A percentile compares a stretch with the other conserved stretches of the same genome.
These are phyloP conservation scores for Alloteropsis angusta DNA, from an alignment of 202 grass and related monocot species.

Conservation along the genomic window DNA sequence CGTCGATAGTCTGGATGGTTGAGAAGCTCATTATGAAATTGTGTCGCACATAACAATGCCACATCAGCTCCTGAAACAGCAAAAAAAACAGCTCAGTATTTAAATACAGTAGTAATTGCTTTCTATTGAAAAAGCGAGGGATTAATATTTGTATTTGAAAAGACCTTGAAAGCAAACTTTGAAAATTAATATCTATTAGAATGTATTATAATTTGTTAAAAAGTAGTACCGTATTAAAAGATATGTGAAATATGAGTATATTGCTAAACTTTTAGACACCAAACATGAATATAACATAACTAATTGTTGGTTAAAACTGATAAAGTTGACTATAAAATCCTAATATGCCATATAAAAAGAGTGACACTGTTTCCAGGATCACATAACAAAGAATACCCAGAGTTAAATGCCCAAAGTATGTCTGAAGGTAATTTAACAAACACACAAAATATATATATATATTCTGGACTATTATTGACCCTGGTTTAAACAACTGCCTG, in stretches of 20 bases:
- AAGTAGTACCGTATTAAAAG: neutral
- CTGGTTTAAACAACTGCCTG: neutral
- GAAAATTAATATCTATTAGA: neutral
- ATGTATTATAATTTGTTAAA: neutral
- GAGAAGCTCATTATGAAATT: conserved; percentile 14
- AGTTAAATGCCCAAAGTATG: neutral
- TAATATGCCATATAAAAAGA: neutral
- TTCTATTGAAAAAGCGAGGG: neutral
- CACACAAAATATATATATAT: neutral
- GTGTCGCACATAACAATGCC: conserved; percentile 5
- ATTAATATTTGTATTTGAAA: neutral
- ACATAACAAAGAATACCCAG: neutral
- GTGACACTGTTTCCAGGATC: neutral
- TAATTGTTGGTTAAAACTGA: neutral
- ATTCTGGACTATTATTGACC: neutral
- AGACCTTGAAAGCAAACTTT: neutral
- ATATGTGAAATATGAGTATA: neutral
- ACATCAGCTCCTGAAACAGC: conserved; percentile 21
- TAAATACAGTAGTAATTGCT: neutral
- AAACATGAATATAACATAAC: neutral
- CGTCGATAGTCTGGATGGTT: neutral
- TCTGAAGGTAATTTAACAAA: neutral
- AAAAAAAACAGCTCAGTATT: conserved; percentile 5
- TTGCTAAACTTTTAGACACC: neutral
- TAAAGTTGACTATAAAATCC: neutral